phyloP scores from a whole-genome alignment of 139 green algal species.

The Prasinococcaceae sp. region DNA sequence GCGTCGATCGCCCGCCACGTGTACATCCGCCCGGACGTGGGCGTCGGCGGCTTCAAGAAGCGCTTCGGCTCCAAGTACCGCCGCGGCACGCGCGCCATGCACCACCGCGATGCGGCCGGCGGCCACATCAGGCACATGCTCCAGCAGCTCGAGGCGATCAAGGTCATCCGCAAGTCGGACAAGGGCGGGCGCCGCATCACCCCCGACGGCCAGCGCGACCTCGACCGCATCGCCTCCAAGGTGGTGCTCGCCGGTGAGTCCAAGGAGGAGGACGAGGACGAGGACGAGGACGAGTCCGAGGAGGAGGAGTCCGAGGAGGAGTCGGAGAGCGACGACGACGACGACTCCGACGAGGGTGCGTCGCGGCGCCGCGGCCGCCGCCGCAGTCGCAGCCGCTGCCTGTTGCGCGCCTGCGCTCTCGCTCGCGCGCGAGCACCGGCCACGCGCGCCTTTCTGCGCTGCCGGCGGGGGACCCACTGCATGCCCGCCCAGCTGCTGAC shows the following conservation, averaged over 20 bases:
- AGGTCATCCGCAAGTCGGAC: slow-evolving; percentile 29
- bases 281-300: not conserved
- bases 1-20: slow-evolving; percentile 83
- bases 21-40: slow-evolving; percentile 79
- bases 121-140: slow-evolving; percentile 70
- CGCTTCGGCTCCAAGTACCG: slow-evolving; percentile 70
- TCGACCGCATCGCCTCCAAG: slow-evolving; percentile 73
- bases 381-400: no score
- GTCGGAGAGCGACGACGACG: not conserved
- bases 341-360: not conserved
- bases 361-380: no score
- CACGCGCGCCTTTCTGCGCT: no score
- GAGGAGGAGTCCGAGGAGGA: not conserved
- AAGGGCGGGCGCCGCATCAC: slow-evolving; percentile 69
- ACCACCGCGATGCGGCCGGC: slow-evolving; percentile 47
- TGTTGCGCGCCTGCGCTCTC: no score
- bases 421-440: no score
- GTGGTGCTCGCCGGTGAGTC: slow-evolving; percentile 6
- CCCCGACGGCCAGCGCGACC: slow-evolving; percentile 68
- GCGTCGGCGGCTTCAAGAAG: slow-evolving; percentile 75
- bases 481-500: no score
- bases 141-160: slow-evolving; percentile 63
- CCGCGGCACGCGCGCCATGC: not conserved
- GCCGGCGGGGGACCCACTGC: no score
- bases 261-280: not conserved